Conservation (phyloP, 1,284 basidiomycete species). For the Apiotrichum laibachii region DNA sequence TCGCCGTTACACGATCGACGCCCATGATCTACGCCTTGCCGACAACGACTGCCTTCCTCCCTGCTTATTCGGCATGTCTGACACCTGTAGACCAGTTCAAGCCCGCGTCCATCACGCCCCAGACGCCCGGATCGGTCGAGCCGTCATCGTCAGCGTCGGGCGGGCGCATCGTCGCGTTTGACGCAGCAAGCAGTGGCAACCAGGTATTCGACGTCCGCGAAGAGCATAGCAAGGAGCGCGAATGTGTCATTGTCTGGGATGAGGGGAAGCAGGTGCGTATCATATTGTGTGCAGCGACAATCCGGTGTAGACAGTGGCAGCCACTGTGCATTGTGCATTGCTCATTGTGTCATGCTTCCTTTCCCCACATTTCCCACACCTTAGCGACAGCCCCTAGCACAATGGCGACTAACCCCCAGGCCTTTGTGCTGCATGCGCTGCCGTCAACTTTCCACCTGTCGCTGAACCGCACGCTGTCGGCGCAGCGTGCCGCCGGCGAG, state of each 20-base stretch:
- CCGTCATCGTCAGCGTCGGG: constrained; percentile 12
- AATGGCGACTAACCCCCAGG: constrained; percentile 13
- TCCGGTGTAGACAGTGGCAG: too few relatives aligned
- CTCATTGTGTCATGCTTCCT: too few relatives aligned
- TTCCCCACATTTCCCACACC: too few relatives aligned
- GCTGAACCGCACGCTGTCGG: constrained; percentile 31
- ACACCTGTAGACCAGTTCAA: constrained; percentile 42
- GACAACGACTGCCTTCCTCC: neutral
- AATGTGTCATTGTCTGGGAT: constrained; percentile 45
- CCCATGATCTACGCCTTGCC: too few relatives aligned
- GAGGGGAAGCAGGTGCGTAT: constrained; percentile 29
- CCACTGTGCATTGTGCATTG: too few relatives aligned
- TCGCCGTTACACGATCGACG: too few relatives aligned
- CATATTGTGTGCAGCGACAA: neutral
- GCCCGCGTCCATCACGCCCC: constrained; percentile 35
- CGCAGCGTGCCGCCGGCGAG: constrained; percentile 7
- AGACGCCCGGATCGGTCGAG: constrained; percentile 29
- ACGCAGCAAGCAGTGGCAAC: constrained; percentile 20
- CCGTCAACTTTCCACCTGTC: constrained; percentile 36
- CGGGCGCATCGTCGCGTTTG: constrained; percentile 8
- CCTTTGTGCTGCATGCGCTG: constrained; percentile 26
- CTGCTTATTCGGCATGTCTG: too few relatives aligned
- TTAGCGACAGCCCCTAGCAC: too few relatives aligned
- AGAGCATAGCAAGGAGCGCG: constrained; percentile 35
- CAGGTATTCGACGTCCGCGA: constrained; percentile 45